Conservation (phyloP, 75 land plant genomes). For the Larix kaempferi region DNA sequence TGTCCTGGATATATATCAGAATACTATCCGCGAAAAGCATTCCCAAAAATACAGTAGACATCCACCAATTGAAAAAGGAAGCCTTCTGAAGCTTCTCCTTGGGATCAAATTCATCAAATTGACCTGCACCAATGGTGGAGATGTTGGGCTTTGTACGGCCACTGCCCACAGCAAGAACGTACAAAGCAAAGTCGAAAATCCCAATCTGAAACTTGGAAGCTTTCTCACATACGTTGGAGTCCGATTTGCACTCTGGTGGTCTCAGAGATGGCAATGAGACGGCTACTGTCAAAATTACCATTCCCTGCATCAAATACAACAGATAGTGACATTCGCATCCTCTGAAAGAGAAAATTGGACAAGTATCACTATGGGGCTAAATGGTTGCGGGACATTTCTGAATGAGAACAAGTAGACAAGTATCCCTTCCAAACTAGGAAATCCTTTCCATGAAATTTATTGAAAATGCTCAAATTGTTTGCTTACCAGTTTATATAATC, state of each 20-base stretch:
- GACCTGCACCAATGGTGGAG: slow-evolving; percentile 35
- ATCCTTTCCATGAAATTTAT: too few relatives aligned
- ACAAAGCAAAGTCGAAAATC: slow-evolving; percentile 19
- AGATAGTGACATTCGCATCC: neutral
- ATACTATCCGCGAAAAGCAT: slow-evolving; percentile 18
- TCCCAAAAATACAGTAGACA: slow-evolving; percentile 19
- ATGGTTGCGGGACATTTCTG: too few relatives aligned
- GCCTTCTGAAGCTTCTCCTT: slow-evolving; percentile 21
- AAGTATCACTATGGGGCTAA: too few relatives aligned
- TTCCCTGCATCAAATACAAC: slow-evolving; percentile 36
- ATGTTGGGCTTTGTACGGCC: slow-evolving; percentile 38
- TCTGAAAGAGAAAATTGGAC: too few relatives aligned
- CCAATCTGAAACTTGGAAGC: slow-evolving; percentile 11
- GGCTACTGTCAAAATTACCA: slow-evolving; percentile 45
- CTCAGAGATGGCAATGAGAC: slow-evolving; percentile 41
- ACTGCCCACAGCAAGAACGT: slow-evolving; percentile 22
- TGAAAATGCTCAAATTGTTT: too few relatives aligned
- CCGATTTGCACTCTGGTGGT: slow-evolving; percentile 36
- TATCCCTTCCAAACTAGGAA: too few relatives aligned
- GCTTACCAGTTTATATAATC: too few relatives aligned
- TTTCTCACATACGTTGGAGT: neutral
- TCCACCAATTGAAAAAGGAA: slow-evolving; percentile 45
- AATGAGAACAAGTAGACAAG: too few relatives aligned
- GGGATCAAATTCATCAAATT: slow-evolving; percentile 28
- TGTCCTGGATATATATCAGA: slow-evolving; percentile 32